phyloP scores from a whole-genome alignment of 164 flowering plant species.

The Hamamelis virginiana region DNA sequence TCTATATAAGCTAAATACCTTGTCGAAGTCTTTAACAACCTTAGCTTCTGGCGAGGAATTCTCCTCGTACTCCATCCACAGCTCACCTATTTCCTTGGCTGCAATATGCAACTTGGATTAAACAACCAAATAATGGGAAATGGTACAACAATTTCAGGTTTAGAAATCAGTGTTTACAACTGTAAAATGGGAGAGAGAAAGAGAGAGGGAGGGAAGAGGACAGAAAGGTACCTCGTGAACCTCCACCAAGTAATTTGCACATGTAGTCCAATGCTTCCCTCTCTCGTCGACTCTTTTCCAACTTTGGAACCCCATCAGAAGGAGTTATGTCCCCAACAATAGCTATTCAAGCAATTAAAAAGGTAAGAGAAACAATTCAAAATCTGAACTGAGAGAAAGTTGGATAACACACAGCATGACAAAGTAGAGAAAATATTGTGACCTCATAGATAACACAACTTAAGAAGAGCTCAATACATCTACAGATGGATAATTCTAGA shows the following conservation, averaged over 20 bases:
- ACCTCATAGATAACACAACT: not conserved
- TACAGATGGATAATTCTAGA: no score
- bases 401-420: no score
- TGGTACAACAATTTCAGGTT: not conserved
- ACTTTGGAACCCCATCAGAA: constrained; percentile 78
- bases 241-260: constrained; percentile 90
- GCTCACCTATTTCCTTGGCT: constrained; percentile 75
- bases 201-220: not conserved
- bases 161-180: not conserved
- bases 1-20: constrained; percentile 41
- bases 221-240: constrained; percentile 77
- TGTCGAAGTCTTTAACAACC: constrained; percentile 93
- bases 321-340: constrained; percentile 98
- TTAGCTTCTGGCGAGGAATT: constrained; percentile 85
- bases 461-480: not conserved
- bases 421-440: not conserved
- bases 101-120: constrained; percentile 17
- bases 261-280: constrained; percentile 76
- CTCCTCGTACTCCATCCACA: constrained; percentile 94
- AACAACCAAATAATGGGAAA: not conserved
- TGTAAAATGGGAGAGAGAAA: not conserved
- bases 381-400: not conserved
- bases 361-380: constrained; percentile 1
- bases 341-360: constrained; percentile 39
- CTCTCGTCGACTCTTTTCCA: constrained; percentile 78